These are phyloP conservation scores for Lenzites betulinus DNA, from an alignment of 768 basidiomycete genomes.

Conservation along the genomic window DNA sequence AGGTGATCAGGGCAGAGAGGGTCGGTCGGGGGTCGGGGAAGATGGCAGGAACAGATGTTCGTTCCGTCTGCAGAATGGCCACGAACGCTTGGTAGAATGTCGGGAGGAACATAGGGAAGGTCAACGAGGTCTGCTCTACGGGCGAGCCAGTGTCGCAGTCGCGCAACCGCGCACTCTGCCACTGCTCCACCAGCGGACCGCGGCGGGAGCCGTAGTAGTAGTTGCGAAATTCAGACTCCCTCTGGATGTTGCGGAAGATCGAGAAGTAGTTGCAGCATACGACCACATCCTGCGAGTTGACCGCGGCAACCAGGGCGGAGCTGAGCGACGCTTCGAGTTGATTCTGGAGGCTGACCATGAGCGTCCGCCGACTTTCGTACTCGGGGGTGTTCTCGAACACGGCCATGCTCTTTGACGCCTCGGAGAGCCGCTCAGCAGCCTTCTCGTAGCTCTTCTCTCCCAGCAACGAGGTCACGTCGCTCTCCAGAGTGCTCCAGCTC, in stretches of 20 bases:
- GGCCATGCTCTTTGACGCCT: slow-evolving; percentile 86
- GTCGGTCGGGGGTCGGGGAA: slow-evolving; percentile 84
- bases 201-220: slow-evolving; percentile 92
- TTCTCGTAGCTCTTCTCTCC: slow-evolving; percentile 78
- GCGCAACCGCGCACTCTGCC: slow-evolving; percentile 61
- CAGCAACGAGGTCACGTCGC: slow-evolving; percentile 87
- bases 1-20: slow-evolving; percentile 80
- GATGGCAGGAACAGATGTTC: slow-evolving; percentile 73
- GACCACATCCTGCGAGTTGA: slow-evolving; percentile 74
- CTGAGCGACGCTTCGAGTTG: slow-evolving; percentile 92
- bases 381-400: slow-evolving; percentile 93
- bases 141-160: slow-evolving; percentile 48
- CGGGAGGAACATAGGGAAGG: slow-evolving; percentile 68
- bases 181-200: slow-evolving; percentile 60
- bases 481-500: slow-evolving; percentile 93
- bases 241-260: slow-evolving; percentile 89
- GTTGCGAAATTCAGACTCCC: slow-evolving; percentile 89
- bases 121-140: slow-evolving; percentile 31
- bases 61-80: slow-evolving; percentile 66
- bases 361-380: slow-evolving; percentile 79
- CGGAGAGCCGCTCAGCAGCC: slow-evolving; percentile 89
- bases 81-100: slow-evolving; percentile 75
- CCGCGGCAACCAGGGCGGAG: slow-evolving; percentile 86
- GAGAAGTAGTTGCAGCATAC: slow-evolving; percentile 77
- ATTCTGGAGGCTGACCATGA: slow-evolving; percentile 93